A percentile compares a stretch with the other conserved stretches of the same genome.
Evolutionary conservation across 2,329 filamentous ascomycete genomes (phyloP).

Genomic region (Talaromyces sp.): DNA sequence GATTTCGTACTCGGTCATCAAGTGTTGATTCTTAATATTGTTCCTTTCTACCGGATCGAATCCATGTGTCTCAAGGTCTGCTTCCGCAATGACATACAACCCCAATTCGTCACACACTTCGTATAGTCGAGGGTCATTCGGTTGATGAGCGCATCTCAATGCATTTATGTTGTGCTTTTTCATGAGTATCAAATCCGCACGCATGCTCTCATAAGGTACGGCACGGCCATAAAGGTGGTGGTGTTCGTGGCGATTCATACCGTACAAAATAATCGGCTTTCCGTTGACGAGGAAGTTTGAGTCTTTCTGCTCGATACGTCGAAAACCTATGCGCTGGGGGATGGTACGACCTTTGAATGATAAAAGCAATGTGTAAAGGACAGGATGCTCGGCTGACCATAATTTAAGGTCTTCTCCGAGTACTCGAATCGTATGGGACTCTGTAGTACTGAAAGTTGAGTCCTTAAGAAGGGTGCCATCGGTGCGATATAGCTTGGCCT

Average conservation of each 20-base stretch:
- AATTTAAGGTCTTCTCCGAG: constrained; percentile 54
- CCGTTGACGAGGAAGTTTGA: constrained; percentile 59
- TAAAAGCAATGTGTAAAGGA: constrained; percentile 53
- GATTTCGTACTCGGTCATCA: constrained; percentile 59
- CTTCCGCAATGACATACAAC: constrained; percentile 38
- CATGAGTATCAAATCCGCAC: constrained; percentile 63
- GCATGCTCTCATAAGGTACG: constrained; percentile 61
- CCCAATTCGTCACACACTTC: constrained; percentile 36
- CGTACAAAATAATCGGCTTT: constrained; percentile 58
- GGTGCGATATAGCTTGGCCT: constrained; percentile 25
- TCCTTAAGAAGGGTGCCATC: constrained; percentile 19
- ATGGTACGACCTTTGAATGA: constrained; percentile 36
- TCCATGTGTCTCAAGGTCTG: constrained; percentile 38
- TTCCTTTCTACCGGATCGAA: constrained; percentile 41
- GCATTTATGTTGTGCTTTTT: constrained; percentile 70
- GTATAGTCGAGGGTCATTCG: constrained; percentile 41
- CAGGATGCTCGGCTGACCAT: constrained; percentile 66
- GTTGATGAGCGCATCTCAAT: constrained; percentile 66
- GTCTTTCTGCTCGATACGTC: constrained; percentile 57
- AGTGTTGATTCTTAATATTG: constrained; percentile 53
- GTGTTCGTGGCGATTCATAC: constrained; percentile 70
- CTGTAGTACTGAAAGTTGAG: not conserved
- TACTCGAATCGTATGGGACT: constrained; percentile 32
- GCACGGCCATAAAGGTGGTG: constrained; percentile 62
- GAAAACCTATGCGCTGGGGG: constrained; percentile 59